Percentiles rank a stretch among this genome's conserved stretches.
phyloP scores from a whole-genome alignment of 139 green algal species.

The Chlamydomonas eustigma region DNA sequence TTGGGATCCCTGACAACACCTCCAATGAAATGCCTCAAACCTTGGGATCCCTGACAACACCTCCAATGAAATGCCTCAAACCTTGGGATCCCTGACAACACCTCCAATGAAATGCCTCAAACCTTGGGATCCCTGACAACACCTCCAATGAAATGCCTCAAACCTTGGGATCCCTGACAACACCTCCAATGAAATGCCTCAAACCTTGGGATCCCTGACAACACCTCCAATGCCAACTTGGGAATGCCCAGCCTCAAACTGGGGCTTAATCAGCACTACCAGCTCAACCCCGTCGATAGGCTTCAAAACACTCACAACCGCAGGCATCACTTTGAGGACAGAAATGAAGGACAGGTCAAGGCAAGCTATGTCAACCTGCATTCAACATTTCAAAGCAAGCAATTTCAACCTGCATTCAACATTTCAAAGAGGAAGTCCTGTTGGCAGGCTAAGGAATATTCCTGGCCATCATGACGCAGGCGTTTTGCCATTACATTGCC shows the following conservation, averaged over 20 bases:
- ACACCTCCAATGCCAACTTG: conserved; percentile 76
- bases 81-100: too few relatives aligned
- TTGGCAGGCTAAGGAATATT: background rate
- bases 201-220: conserved; percentile 68
- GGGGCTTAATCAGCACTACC: conserved; percentile 93
- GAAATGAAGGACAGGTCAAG: conserved; percentile 97
- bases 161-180: too few relatives aligned
- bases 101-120: too few relatives aligned
- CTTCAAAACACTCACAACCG: conserved; percentile 19
- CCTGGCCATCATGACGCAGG: too few relatives aligned
- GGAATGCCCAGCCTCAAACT: conserved; percentile 89
- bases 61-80: too few relatives aligned
- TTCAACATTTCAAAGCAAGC: conserved; percentile 86
- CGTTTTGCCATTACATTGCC: too few relatives aligned
- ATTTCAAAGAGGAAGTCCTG: conserved; percentile 69
- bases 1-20: too few relatives aligned
- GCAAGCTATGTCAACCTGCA: conserved; percentile 57
- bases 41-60: too few relatives aligned
- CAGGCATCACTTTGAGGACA: conserved; percentile 72
- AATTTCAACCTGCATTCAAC: conserved; percentile 42
- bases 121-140: too few relatives aligned
- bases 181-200: too few relatives aligned
- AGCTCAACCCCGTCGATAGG: conserved; percentile 44
- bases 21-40: too few relatives aligned
- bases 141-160: too few relatives aligned